Percentiles rank a stretch among this genome's conserved stretches.
Evolutionary conservation across 768 basidiomycete genomes (phyloP).

Genomic region (Rhodotorula kratochvilovae): DNA sequence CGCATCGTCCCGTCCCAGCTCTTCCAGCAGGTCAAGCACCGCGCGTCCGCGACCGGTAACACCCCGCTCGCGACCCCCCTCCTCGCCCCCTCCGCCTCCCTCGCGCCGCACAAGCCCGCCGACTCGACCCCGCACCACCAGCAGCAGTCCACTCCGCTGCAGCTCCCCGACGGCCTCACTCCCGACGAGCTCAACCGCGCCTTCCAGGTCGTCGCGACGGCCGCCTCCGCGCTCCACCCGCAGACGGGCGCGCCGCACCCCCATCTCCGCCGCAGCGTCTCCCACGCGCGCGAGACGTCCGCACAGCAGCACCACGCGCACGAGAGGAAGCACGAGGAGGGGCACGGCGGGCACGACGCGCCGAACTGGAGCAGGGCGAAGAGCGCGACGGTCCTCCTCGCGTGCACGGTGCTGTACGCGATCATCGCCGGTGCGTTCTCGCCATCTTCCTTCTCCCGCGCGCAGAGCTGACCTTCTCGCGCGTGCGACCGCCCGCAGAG

Average conservation of each 20-base stretch:
- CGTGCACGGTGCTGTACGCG: slow-evolving; percentile 88
- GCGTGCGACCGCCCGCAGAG: slow-evolving; percentile 55
- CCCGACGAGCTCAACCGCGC: slow-evolving; percentile 44
- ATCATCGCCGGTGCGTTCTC: slow-evolving; percentile 75
- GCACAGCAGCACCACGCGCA: slow-evolving; percentile 38
- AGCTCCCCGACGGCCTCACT: slow-evolving; percentile 46
- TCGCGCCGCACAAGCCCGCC: background rate
- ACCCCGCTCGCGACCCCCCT: slow-evolving; percentile 4
- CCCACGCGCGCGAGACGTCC: slow-evolving; percentile 54
- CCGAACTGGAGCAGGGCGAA: slow-evolving; percentile 90
- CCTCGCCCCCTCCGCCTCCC: background rate
- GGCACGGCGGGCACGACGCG: slow-evolving; percentile 82
- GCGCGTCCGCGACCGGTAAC: background rate
- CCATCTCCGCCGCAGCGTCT: slow-evolving; percentile 55
- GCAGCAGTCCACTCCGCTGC: slow-evolving; percentile 6
- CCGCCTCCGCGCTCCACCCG: slow-evolving; percentile 46
- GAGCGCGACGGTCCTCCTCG: slow-evolving; percentile 82
- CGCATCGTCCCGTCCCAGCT: slow-evolving; percentile 54
- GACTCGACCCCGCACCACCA: background rate
- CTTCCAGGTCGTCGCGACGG: slow-evolving; percentile 26
- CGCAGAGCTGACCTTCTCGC: background rate
- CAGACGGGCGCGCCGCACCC: slow-evolving; percentile 39
- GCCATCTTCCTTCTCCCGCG: background rate
- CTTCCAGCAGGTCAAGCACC: slow-evolving; percentile 53
- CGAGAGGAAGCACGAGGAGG: slow-evolving; percentile 52